Evolutionary conservation across 1,284 basidiomycete species (phyloP), one percentile per base, ranked within the genome.

Genomic region (Cryptococcus sp.): DNA sequence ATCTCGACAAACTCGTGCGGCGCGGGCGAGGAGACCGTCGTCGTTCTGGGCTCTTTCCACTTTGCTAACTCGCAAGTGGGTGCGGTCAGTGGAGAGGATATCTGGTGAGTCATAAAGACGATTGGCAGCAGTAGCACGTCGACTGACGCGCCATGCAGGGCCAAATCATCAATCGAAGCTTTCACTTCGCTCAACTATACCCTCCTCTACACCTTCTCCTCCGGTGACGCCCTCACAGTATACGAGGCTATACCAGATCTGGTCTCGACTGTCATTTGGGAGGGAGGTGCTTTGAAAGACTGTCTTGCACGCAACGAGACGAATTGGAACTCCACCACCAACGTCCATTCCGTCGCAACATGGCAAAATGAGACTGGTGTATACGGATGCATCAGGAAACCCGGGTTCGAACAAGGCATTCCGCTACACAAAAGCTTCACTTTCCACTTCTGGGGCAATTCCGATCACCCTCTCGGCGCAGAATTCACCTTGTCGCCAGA

Each of bases 221-320:
- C 58, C 25, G 61, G 68, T 56, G 72, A 76, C 35, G 68, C 71
- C 6, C 57, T 72, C 38, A 59, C 69, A 15, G 55, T 76, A 22
- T 74, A 77, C 62, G 67, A 73, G 53, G 60, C 60, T 40, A 61
- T 77, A 25, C 61, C 70, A 5, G 61, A 68, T 20, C 63, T 67
- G 45, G 69, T 76, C 27, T 55, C 58, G 8, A 57, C 65, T 25
- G 53, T 77, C 38, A 51, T 77, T 20, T 68, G 66, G 60, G 69
- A 74, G 44, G 54, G 49, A 13, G 35, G 16, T 2, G 53, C 59
- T 19, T 56, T 66, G 20, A 38, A 54, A 5, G 31, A 57, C 8
- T 74, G 72, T 46, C 22, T 54, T 3, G 27, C 46, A 22, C 62
- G 65, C 19, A 68, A 67, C 50, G 61, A 63, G 27, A 58, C 54